These are phyloP conservation scores for Crithidia acanthocephali DNA, from an alignment of 208 protist species.

Conservation along the genomic window DNA sequence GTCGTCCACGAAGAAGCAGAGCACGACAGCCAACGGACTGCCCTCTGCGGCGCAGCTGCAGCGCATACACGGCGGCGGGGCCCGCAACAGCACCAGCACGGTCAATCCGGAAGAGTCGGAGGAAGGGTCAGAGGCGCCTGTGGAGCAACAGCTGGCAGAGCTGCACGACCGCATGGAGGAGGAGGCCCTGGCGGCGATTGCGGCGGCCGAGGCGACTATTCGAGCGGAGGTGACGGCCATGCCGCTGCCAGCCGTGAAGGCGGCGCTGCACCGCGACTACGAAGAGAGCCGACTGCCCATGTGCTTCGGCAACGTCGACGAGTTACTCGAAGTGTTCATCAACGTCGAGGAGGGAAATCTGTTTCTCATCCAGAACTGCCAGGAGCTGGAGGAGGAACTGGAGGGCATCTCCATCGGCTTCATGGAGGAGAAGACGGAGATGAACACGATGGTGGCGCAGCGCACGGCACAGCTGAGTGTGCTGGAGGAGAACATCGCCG, in stretches of 20 bases:
- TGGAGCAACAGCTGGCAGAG: conserved; percentile 62
- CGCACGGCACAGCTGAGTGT: conserved; percentile 88
- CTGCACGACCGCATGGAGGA: conserved; percentile 59
- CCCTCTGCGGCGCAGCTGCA: neutral
- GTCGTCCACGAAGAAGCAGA: conserved; percentile 6
- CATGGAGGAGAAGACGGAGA: conserved; percentile 83
- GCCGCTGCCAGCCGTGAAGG: conserved; percentile 60
- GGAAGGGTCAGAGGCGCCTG: conserved; percentile 40
- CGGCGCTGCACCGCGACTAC: conserved; percentile 61
- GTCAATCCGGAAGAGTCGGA: conserved; percentile 20
- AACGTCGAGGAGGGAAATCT: conserved; percentile 96
- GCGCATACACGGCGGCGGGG: neutral
- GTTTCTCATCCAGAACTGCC: conserved; percentile 97
- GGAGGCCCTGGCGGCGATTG: conserved; percentile 54
- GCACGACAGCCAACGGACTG: neutral
- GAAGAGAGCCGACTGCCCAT: conserved; percentile 84
- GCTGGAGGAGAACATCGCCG: conserved; percentile 75
- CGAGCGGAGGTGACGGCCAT: conserved; percentile 59
- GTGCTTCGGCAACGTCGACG: conserved; percentile 92
- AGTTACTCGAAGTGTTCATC: conserved; percentile 95
- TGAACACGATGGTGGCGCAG: conserved; percentile 81
- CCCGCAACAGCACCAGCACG: neutral
- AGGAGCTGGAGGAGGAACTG: conserved; percentile 95
- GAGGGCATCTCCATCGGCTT: conserved; percentile 91
- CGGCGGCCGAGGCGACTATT: conserved; percentile 40